Base-by-base conservation (phyloP, 148 eudicot genomes). In the Rhododendron mucronatum region DNA sequence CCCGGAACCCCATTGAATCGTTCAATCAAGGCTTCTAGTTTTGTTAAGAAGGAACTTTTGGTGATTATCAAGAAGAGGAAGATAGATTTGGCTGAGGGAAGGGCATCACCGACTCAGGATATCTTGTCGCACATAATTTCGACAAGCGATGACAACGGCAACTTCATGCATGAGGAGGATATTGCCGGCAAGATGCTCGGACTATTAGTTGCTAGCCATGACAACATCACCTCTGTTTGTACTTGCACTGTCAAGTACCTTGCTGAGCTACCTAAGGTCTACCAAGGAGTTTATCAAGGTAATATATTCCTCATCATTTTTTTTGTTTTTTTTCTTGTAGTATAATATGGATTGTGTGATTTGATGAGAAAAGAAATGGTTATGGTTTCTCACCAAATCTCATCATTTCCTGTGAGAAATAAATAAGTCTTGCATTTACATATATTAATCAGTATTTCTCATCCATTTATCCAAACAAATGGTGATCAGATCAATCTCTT, bases 1-100 rank as follows among this genome's bases (percentile, higher is more conserved):
- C 93, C 91, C 0, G 92, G 93, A 5, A 91, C 93, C 0, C 83
- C 91, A 2, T 91, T 86, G 63, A 80, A 81, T 21, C 77, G 83
- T 78, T 92, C 89, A 4, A 85, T 89, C 39, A 89, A 91, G 44
- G 92, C 90, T 9, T 65, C 92, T 37, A 13, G 80, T 26, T 45
- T 67, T 15, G 83, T 90, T 4, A 84, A 90, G 48, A 88, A 88
- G 59, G 86, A 87, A 83, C 80, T 91, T 3, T 20, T 33, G 30
- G 45, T 35, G 61, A 55, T 55, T 55, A 15, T 55, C 61, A 55
- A 55, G 61, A 20, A 55, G 1, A 55, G 61, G 61, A 88, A 82
- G 79, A 45, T 84, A 2, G 91, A 88, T n/a, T 78, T 89, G 45
- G 86, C 48, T 1, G 86, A 86, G 26, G 78, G 53, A 0, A 86